Evolutionary conservation across 208 protist species (phyloP).

Genomic region (Trypanosoma conorhini): DNA sequence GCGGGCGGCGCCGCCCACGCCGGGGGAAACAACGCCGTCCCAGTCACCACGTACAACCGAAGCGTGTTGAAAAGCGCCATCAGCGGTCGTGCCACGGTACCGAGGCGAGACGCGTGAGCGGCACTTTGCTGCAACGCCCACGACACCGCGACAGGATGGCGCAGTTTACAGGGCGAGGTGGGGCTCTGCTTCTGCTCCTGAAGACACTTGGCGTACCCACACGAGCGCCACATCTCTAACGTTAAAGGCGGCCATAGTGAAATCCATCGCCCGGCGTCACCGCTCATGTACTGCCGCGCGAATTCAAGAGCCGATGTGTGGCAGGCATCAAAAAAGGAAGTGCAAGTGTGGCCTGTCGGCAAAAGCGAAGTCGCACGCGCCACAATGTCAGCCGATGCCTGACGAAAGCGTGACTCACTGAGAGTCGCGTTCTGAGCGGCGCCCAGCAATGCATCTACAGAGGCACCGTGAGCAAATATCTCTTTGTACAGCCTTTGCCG

Average conservation of each 20-base stretch:
- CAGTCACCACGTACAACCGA: constrained; percentile 13
- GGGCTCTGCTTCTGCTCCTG: neutral
- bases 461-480: constrained; percentile 13
- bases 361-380: neutral
- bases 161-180: neutral
- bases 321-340: constrained; percentile 3
- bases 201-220: constrained; percentile 15
- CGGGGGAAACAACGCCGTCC: constrained; percentile 16
- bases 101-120: neutral
- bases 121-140: constrained; percentile 20
- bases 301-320: constrained; percentile 3
- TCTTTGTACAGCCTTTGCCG: constrained; percentile 11
- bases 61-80: constrained; percentile 24
- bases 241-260: constrained; percentile 24
- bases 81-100: neutral
- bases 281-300: neutral
- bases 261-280: constrained; percentile 1
- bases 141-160: constrained; percentile 18
- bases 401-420: constrained; percentile 2
- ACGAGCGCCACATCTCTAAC: constrained; percentile 23
- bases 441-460: neutral
- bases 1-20: neutral
- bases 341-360: neutral
- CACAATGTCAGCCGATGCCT: neutral
- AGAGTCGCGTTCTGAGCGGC: neutral